Evolutionary conservation across 805 yeast genomes (phyloP).

Genomic region (Wickerhamiella sorbophila): DNA sequence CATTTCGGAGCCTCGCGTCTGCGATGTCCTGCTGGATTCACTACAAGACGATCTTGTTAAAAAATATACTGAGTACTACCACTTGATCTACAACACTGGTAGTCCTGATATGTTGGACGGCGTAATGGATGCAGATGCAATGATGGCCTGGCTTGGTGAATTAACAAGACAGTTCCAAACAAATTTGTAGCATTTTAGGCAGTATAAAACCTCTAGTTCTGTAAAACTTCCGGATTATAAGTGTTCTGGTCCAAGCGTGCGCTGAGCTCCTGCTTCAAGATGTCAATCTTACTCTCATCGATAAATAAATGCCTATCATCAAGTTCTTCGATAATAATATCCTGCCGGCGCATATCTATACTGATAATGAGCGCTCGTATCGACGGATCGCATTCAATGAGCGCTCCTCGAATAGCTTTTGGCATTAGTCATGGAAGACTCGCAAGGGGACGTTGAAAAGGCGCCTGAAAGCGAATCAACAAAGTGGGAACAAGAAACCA

Average conservation of each 20-base stretch:
- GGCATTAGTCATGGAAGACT: constrained; percentile 15
- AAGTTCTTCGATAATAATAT: constrained; percentile 62
- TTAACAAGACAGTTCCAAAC: constrained; percentile 1
- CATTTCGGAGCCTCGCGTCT: constrained; percentile 40
- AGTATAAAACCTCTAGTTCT: background rate
- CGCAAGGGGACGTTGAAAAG: constrained; percentile 20
- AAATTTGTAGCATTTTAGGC: background rate
- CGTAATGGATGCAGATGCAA: constrained; percentile 50
- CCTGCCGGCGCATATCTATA: constrained; percentile 63
- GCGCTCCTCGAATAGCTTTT: constrained; percentile 22
- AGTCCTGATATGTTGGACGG: constrained; percentile 28
- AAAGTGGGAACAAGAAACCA: background rate
- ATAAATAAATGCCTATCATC: constrained; percentile 85
- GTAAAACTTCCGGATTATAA: constrained; percentile 60
- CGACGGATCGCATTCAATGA: constrained; percentile 66
- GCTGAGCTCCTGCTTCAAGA: constrained; percentile 65
- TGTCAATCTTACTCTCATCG: constrained; percentile 60
- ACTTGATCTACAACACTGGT: constrained; percentile 18
- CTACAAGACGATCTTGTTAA: constrained; percentile 45
- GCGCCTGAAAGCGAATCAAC: constrained; percentile 21
- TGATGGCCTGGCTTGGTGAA: constrained; percentile 36
- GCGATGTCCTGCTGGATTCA: constrained; percentile 44
- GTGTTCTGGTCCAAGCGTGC: constrained; percentile 65
- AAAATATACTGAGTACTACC: constrained; percentile 41
- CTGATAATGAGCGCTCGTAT: constrained; percentile 73